A percentile compares a stretch with the other conserved stretches of the same genome.
phyloP scores from a whole-genome alignment of 2,329 filamentous ascomycete species.

The Fusarium ramigenum region DNA sequence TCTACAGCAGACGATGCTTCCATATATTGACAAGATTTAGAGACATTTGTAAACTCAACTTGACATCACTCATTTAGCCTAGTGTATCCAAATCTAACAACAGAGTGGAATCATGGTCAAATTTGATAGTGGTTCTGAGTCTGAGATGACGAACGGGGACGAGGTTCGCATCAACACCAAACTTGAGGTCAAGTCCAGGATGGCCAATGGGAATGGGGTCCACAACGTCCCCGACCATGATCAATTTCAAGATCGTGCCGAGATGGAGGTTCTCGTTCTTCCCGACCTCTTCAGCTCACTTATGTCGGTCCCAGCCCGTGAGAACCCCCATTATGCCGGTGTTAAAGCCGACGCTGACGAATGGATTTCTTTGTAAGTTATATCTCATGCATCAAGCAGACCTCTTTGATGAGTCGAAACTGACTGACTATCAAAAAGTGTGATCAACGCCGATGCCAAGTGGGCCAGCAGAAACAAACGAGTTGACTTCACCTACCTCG shows the following conservation, averaged over 20 bases:
- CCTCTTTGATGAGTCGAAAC: not conserved
- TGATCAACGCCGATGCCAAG: not conserved
- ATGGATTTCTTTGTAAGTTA: not conserved
- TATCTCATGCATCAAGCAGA: not conserved
- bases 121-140: not conserved
- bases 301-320: not conserved
- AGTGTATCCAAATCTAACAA: not conserved
- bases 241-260: not conserved
- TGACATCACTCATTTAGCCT: not conserved
- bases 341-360: not conserved
- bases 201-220: not conserved
- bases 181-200: not conserved
- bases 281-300: not conserved
- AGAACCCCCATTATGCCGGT: not conserved
- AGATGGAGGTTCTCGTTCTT: not conserved
- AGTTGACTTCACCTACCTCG: not conserved
- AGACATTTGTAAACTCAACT: fast-evolving
- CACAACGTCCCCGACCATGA: not conserved
- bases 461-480: not conserved
- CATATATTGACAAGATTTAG: not conserved
- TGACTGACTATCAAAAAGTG: not conserved
- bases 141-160: not conserved
- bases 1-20: not conserved
- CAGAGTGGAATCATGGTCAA: not conserved
- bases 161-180: not conserved